Conservation (phyloP, 179 eudicot genomes). For the Nepenthes alata region DNA sequence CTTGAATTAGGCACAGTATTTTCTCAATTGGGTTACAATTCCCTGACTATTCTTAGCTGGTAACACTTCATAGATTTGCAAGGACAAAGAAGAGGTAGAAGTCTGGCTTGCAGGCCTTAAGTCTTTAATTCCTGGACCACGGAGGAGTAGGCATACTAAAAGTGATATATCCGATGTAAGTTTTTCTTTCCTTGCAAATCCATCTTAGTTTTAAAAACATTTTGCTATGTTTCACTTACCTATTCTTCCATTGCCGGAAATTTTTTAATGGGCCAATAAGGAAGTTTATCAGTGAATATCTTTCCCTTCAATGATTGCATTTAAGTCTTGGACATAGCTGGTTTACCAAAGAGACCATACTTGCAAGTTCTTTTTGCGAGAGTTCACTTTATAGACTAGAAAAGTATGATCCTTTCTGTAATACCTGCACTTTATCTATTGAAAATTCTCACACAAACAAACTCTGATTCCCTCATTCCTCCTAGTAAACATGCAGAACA, state of each 20-base stretch:
- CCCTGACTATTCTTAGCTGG: conserved; percentile 1
- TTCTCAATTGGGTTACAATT: neutral
- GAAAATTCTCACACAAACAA: neutral
- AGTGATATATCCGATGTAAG: conserved; percentile 70
- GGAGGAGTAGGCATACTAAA: conserved; percentile 31
- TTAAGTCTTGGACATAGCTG: too few relatives aligned
- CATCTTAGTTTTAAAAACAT: too few relatives aligned
- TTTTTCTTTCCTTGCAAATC: conserved; percentile 2
- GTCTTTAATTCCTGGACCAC: conserved; percentile 34
- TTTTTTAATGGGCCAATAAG: too few relatives aligned
- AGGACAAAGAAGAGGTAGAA: conserved; percentile 70
- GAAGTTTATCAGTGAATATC: neutral
- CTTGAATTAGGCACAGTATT: neutral
- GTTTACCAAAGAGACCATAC: too few relatives aligned
- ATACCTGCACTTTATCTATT: too few relatives aligned
- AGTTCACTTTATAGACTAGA: too few relatives aligned
- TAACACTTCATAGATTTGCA: conserved; percentile 56
- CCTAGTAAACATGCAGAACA: neutral
- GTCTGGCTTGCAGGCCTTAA: conserved; percentile 75
- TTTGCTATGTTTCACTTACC: too few relatives aligned
- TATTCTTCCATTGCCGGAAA: too few relatives aligned
- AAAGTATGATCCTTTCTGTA: neutral
- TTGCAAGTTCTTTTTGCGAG: too few relatives aligned
- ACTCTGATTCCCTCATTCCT: neutral
- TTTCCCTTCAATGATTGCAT: too few relatives aligned